Base-by-base conservation (phyloP, 495 filamentous ascomycete genomes). In the Jackrogersella multiformis region DNA sequence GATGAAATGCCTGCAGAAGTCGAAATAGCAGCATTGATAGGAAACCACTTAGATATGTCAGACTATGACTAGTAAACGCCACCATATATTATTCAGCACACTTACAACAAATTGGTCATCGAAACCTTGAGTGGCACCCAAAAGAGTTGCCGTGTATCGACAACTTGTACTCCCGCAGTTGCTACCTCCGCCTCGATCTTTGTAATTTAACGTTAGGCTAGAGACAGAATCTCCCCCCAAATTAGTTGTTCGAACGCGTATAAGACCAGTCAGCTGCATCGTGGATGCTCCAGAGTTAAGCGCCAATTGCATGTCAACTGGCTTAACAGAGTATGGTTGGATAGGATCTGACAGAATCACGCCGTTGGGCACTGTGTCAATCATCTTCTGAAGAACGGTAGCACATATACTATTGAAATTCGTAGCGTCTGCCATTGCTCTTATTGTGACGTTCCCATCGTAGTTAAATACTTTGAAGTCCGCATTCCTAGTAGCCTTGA, bases 171-270 rank as follows among this genome's bases (percentile, higher is more conserved):
- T 77, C 12, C 79, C 78, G 26, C 80, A 82, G 41, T 92, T 93
- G 76, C 91, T 93, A 5, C 92, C 92, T 61, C 95, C 96, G 74
- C 90, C 93, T 71, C 91, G 90, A 74, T 97, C 93, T 80, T 95
- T 96, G 84, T 97, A 98, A 20, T 94, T 81, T 1, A 88, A 81
- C 0, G 89, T 87, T 61, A 98, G 38, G 42, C 76, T 76, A 32
- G 65, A 54, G 57, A 81, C 74, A 26, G 69, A 66, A 35, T 65
- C 68, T 5, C 45, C 61, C 7, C 74, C 77, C 24, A 77, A 54
- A 5, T 74, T 56, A 6, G 79, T 84, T 5, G 76, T 81, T 49
- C 78, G 75, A 24, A 84, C 76, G 13, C 81, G 71, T 65, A 84
- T 81, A 35, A 72, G 67, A 18, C 81, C 80, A 16, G 74, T 75